These are phyloP conservation scores for Yarrowia bubula DNA, from an alignment of 805 yeast genomes.

Conservation along the genomic window DNA sequence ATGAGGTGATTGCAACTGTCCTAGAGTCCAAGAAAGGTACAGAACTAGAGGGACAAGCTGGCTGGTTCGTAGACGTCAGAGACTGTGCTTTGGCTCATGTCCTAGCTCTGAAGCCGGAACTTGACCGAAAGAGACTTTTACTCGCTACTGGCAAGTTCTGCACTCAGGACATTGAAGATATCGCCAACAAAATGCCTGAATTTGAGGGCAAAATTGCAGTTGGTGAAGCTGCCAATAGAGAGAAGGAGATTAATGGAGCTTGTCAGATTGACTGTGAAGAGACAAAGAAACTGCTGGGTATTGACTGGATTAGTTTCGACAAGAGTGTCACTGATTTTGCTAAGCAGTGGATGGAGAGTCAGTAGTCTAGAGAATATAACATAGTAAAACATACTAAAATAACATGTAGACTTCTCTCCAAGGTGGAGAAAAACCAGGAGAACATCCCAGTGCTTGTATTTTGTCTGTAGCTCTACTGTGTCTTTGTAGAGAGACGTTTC, in stretches of 20 bases:
- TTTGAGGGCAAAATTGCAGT: background rate
- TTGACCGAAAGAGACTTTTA: conserved; percentile 33
- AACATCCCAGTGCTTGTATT: too few relatives aligned
- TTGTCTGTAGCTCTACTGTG: too few relatives aligned
- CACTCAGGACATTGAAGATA: conserved; percentile 29
- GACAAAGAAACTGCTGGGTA: background rate
- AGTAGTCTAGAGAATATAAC: too few relatives aligned
- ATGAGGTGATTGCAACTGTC: background rate
- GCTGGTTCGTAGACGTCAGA: conserved; percentile 50
- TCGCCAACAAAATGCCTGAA: conserved; percentile 25
- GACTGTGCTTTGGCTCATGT: conserved; percentile 62
- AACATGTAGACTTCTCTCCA: too few relatives aligned
- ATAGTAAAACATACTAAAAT: too few relatives aligned
- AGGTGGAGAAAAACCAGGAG: too few relatives aligned
- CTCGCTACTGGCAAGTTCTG: conserved; percentile 30
- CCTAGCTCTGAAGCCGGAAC: conserved; percentile 43
- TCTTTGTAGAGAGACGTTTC: too few relatives aligned
- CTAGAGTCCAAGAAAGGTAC: background rate
- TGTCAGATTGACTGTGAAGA: background rate
- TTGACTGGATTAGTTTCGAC: conserved; percentile 5
- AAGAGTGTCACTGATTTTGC: conserved; percentile 14
- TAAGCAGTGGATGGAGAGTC: too few relatives aligned
- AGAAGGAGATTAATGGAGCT: background rate
- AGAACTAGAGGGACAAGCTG: conserved; percentile 29
- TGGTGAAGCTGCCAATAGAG: background rate